phyloP scores from a whole-genome alignment of 805 yeast genomes.

The Grigorovia humatica region DNA sequence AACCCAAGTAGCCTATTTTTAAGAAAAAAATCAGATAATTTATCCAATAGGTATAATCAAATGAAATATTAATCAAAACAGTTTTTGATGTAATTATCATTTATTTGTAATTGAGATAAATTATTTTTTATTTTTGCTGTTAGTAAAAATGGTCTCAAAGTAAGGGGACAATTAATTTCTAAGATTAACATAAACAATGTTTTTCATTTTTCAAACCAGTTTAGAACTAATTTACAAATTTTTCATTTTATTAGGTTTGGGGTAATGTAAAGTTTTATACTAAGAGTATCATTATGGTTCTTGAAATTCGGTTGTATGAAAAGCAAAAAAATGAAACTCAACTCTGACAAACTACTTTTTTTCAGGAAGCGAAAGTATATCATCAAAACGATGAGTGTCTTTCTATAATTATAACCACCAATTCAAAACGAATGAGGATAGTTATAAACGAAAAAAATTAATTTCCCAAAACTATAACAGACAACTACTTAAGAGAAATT shows the following conservation, averaged over 20 bases:
- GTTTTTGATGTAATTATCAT: no score
- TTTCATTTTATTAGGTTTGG: no score
- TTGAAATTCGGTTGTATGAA: neutral
- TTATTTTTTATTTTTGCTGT: no score
- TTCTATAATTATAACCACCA: constrained; percentile 16
- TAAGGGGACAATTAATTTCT: no score
- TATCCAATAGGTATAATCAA: no score
- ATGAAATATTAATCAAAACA: no score
- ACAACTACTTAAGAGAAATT: constrained; percentile 26
- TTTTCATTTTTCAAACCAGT: no score
- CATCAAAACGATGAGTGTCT: constrained; percentile 31
- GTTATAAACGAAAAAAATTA: constrained; percentile 47
- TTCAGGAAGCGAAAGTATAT: constrained; percentile 33
- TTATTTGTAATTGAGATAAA: no score
- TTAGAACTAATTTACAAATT: no score
- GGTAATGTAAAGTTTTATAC: constrained; percentile 73
- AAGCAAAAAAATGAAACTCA: constrained; percentile 39
- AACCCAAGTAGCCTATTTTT: constrained; percentile 91
- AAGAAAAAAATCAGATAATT: constrained; percentile 1
- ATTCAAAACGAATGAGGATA: constrained; percentile 28
- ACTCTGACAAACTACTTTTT: constrained; percentile 57
- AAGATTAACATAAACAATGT: no score
- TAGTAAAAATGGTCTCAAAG: no score
- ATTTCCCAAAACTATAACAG: constrained; percentile 99
- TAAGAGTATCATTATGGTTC: constrained; percentile 46